phyloP scores from a whole-genome alignment of 1,139 yeast species.

The Kodamaea suecica region DNA sequence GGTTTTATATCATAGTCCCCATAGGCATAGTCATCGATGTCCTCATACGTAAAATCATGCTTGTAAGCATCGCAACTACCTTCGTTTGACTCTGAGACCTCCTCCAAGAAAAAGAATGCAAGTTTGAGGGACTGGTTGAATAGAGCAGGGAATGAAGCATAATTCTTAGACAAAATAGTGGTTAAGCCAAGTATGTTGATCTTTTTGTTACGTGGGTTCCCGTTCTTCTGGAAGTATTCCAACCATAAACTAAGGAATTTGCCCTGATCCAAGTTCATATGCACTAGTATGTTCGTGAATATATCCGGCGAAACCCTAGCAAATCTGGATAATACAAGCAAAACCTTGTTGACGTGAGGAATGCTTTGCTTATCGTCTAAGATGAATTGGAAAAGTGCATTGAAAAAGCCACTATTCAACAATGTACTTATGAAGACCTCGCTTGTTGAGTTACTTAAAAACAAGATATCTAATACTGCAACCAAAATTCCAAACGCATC shows the following conservation, averaged over 20 bases:
- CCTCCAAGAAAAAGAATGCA: slow-evolving; percentile 66
- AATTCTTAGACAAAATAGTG: slow-evolving; percentile 11
- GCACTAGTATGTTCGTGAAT: slow-evolving; percentile 37
- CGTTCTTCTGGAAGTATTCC: slow-evolving; percentile 45
- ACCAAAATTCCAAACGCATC: slow-evolving; percentile 61
- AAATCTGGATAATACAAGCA: slow-evolving; percentile 53
- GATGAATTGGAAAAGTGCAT: slow-evolving; percentile 44
- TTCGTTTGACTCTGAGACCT: slow-evolving; percentile 56
- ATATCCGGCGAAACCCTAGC: slow-evolving; percentile 46
- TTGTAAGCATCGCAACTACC: slow-evolving; percentile 68
- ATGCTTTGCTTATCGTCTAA: slow-evolving; percentile 50
- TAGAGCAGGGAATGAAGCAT: slow-evolving; percentile 24
- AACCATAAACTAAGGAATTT: slow-evolving; percentile 34
- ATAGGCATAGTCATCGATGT: slow-evolving; percentile 47
- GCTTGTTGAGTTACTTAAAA: slow-evolving; percentile 28
- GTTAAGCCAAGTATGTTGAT: slow-evolving; percentile 49
- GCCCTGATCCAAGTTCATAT: slow-evolving; percentile 24
- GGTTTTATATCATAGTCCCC: slow-evolving; percentile 46
- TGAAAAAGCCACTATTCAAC: slow-evolving; percentile 47
- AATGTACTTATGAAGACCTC: slow-evolving; percentile 33
- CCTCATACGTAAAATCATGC: slow-evolving; percentile 53
- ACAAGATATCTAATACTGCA: slow-evolving; percentile 57
- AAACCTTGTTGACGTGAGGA: slow-evolving; percentile 47
- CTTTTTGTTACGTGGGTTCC: slow-evolving; percentile 68
- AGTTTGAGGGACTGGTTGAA: slow-evolving; percentile 46